phyloP scores from a whole-genome alignment of 441 rosid species.

The Breynia disticha region DNA sequence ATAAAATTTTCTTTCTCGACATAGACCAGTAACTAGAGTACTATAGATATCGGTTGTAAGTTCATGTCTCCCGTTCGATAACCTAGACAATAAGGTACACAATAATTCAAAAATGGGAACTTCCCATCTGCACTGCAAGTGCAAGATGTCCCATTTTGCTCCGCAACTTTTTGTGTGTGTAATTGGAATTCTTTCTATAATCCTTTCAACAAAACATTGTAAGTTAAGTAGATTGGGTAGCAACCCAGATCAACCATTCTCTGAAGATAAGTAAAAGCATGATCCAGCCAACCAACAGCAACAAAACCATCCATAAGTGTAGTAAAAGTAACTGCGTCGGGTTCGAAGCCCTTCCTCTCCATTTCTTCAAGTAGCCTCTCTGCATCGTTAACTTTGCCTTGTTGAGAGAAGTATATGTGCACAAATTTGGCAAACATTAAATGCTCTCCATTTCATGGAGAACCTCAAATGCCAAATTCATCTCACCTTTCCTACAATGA shows the following conservation, averaged over 20 bases:
- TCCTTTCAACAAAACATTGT: constrained; percentile 44
- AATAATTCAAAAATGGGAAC: constrained; percentile 21
- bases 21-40: constrained; percentile 36
- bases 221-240: constrained; percentile 49
- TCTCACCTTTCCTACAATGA: constrained; percentile 31
- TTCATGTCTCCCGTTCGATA: constrained; percentile 38
- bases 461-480: constrained; percentile 33
- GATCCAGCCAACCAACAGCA: constrained; percentile 38
- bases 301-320: constrained; percentile 50
- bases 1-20: constrained; percentile 36
- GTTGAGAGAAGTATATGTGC: constrained; percentile 49
- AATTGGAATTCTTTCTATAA: constrained; percentile 34
- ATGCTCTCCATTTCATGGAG: constrained; percentile 40
- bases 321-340: constrained; percentile 42
- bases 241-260: constrained; percentile 38
- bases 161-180: constrained; percentile 27
- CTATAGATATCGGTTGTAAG: constrained; percentile 30
- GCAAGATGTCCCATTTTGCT: constrained; percentile 26
- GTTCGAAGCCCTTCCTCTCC: constrained; percentile 31
- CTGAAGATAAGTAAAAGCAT: constrained; percentile 38
- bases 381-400: constrained; percentile 44
- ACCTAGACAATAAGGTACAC: constrained; percentile 29
- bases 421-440: constrained; percentile 38
- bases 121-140: constrained; percentile 23
- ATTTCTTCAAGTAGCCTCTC: constrained; percentile 43